Conservation (phyloP, 2,329 filamentous ascomycete genomes). For the Corinectria fuckeliana region DNA sequence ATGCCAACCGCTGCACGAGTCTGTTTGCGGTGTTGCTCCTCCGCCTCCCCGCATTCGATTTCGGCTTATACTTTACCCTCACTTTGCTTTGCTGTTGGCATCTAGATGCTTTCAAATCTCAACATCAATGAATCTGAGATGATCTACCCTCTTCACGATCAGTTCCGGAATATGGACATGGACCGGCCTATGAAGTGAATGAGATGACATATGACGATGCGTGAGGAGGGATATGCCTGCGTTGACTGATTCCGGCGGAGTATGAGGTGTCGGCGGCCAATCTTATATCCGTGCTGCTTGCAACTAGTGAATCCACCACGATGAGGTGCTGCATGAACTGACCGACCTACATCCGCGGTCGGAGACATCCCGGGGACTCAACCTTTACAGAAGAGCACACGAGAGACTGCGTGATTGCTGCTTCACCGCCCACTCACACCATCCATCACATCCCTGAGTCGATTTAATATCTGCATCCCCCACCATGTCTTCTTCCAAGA, state of each 20-base stretch:
- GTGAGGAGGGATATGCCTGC: background rate
- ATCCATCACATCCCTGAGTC: background rate
- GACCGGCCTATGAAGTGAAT: background rate
- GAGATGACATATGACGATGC: slow-evolving; percentile 1
- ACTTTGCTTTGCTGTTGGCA: too few species aligned
- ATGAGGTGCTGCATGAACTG: slow-evolving; percentile 16
- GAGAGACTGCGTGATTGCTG: slow-evolving; percentile 2
- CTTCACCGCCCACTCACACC: slow-evolving; percentile 2
- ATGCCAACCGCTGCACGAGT: background rate
- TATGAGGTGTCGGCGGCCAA: slow-evolving; percentile 23
- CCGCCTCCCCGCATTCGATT: slow-evolving; percentile 6
- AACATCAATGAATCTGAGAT: background rate
- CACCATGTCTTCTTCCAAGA: slow-evolving; percentile 37
- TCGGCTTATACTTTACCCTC: background rate
- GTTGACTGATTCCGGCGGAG: slow-evolving; percentile 11
- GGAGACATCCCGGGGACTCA: background rate
- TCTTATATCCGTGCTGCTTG: slow-evolving; percentile 14
- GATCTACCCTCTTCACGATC: background rate
- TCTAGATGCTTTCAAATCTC: background rate
- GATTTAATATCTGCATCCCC: background rate
- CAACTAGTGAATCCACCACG: slow-evolving; percentile 2
- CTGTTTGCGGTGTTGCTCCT: background rate
- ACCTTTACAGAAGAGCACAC: slow-evolving; percentile 24
- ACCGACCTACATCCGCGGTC: slow-evolving; percentile 17
- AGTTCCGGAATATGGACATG: background rate